Evolutionary conservation across 768 basidiomycete genomes (phyloP).

Genomic region (Psilocybe sp.): DNA sequence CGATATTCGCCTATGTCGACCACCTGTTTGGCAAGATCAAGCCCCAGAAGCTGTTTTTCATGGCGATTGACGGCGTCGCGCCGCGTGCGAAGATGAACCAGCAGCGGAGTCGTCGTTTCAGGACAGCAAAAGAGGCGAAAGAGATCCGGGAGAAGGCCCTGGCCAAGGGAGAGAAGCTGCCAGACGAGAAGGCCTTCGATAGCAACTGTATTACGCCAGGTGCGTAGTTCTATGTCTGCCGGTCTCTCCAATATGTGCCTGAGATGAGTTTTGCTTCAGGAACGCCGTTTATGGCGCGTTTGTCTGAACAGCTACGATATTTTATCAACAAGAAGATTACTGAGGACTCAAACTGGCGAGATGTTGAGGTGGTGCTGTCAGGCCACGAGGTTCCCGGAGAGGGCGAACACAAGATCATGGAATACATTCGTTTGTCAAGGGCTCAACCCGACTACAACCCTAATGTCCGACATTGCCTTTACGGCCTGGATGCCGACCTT

Average conservation of each 20-base stretch:
- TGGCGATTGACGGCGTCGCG: slow-evolving; percentile 98
- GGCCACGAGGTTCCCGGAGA: slow-evolving; percentile 99
- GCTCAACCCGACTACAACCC: slow-evolving; percentile 97
- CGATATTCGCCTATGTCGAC: slow-evolving; percentile 96
- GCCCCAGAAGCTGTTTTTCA: slow-evolving; percentile 96
- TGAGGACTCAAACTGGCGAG: slow-evolving; percentile 94
- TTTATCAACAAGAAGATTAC: slow-evolving; percentile 98
- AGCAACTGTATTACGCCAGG: slow-evolving; percentile 99
- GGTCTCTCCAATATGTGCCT: background rate
- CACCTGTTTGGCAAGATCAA: slow-evolving; percentile 96
- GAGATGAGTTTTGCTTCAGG: slow-evolving; percentile 40
- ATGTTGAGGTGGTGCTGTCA: slow-evolving; percentile 88
- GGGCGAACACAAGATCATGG: slow-evolving; percentile 99
- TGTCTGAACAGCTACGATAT: slow-evolving; percentile 92
- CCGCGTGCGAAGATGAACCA: slow-evolving; percentile 99
- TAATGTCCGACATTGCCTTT: slow-evolving; percentile 95
- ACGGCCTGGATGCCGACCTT: slow-evolving; percentile 96
- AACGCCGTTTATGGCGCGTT: slow-evolving; percentile 90
- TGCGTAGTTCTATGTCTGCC: slow-evolving; percentile 29
- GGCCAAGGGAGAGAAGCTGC: slow-evolving; percentile 86
- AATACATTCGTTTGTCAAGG: slow-evolving; percentile 92
- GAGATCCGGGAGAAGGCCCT: slow-evolving; percentile 86
- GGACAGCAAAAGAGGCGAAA: slow-evolving; percentile 90
- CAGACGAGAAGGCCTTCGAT: slow-evolving; percentile 94
- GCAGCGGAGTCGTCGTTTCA: slow-evolving; percentile 89